A percentile compares a stretch with the other conserved stretches of the same genome.
Conservation (phyloP, 768 basidiomycete species). For the Pleurotus sapidus region DNA sequence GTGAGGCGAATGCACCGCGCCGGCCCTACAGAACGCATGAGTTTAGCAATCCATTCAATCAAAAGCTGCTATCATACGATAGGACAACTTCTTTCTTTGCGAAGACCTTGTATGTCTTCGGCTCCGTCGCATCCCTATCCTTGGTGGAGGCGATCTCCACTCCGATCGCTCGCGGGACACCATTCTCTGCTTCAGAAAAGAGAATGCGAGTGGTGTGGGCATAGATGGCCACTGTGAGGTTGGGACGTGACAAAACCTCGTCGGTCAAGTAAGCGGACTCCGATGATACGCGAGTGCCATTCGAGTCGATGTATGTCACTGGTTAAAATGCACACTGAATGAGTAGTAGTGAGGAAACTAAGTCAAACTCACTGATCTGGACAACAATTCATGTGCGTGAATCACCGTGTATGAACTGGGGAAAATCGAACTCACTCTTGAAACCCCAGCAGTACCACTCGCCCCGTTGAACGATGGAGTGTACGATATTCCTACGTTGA, state of each 20-base stretch:
- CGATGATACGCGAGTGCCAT: slow-evolving; percentile 49
- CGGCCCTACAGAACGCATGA: slow-evolving; percentile 37
- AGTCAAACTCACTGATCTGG: slow-evolving; percentile 46
- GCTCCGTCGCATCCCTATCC: slow-evolving; percentile 20
- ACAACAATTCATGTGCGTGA: neutral
- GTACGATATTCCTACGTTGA: slow-evolving; percentile 47
- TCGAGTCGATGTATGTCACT: slow-evolving; percentile 66
- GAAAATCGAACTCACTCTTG: slow-evolving; percentile 41
- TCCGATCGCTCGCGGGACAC: slow-evolving; percentile 43
- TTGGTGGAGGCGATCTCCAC: slow-evolving; percentile 49
- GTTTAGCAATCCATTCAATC: neutral
- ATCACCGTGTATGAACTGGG: neutral
- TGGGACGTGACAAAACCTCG: slow-evolving; percentile 55
- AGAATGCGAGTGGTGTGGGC: slow-evolving; percentile 54
- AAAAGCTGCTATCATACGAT: slow-evolving; percentile 32
- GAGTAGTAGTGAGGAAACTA: slow-evolving; percentile 19
- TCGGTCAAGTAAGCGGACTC: slow-evolving; percentile 64
- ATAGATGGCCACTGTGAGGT: slow-evolving; percentile 53
- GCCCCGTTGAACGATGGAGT: slow-evolving; percentile 55
- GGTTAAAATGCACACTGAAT: neutral
- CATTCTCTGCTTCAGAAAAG: slow-evolving; percentile 28
- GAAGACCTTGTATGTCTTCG: slow-evolving; percentile 32
- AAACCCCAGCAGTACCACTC: slow-evolving; percentile 56
- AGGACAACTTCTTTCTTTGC: slow-evolving; percentile 58
- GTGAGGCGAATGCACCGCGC: slow-evolving; percentile 64